Conservation (phyloP, 2,329 filamentous ascomycete species). For the Parastagonospora nodorum region DNA sequence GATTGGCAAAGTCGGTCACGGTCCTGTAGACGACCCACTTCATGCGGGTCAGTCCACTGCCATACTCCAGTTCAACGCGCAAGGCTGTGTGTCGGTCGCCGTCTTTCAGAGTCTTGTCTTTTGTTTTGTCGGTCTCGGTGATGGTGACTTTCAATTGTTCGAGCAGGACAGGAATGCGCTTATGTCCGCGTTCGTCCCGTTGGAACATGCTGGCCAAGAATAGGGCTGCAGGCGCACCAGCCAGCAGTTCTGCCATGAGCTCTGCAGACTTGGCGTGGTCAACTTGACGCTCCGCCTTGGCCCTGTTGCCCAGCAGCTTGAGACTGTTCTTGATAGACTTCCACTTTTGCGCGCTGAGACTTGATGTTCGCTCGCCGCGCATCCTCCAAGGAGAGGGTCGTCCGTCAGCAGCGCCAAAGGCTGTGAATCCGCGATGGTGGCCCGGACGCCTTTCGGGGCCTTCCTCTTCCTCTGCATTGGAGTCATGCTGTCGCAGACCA, state of each 20-base stretch:
- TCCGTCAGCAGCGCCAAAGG: constrained; percentile 47
- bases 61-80: constrained; percentile 92
- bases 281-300: constrained; percentile 81
- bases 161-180: constrained; percentile 89
- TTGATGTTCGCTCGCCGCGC: constrained; percentile 53
- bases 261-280: constrained; percentile 96
- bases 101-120: constrained; percentile 25
- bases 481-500: constrained; percentile 42
- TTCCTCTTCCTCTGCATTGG: constrained; percentile 32
- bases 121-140: constrained; percentile 69
- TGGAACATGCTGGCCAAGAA: constrained; percentile 98
- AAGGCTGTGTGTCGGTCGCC: constrained; percentile 79
- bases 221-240: constrained; percentile 88
- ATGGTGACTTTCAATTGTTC: constrained; percentile 93
- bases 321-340: constrained; percentile 89
- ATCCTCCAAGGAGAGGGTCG: constrained; percentile 51
- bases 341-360: constrained; percentile 77
- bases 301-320: constrained; percentile 75
- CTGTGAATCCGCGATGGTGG: constrained; percentile 54
- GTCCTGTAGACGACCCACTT: constrained; percentile 91
- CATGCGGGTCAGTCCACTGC: constrained; percentile 94
- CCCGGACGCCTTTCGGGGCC: constrained; percentile 48
- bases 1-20: constrained; percentile 85
- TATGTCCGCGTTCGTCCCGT: constrained; percentile 93
- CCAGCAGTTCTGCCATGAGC: constrained; percentile 90